Evolutionary conservation across 495 filamentous ascomycete species (phyloP).

Genomic region (Terfezia claveryi): DNA sequence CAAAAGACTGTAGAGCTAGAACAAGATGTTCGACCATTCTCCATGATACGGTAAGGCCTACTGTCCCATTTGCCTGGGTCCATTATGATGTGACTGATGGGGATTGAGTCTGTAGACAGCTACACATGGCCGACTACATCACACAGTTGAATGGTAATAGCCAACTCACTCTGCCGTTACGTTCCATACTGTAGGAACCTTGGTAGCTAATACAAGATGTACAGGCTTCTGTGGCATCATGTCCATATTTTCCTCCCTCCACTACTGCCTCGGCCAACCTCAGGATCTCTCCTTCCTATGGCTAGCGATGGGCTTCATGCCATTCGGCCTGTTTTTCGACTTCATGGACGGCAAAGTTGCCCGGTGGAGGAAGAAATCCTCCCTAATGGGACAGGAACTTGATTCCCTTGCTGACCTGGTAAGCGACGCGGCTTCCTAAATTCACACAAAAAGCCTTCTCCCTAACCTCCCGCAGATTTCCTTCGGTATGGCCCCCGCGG

Average conservation of each 20-base stretch:
- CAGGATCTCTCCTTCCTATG: conserved; percentile 43
- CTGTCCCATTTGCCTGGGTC: neutral
- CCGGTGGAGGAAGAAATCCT: conserved; percentile 84
- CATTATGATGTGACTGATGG: neutral
- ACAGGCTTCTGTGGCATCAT: conserved; percentile 64
- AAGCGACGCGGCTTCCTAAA: conserved; percentile 15
- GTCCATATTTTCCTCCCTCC: conserved; percentile 88
- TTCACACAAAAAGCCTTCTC: neutral
- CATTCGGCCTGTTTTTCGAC: conserved; percentile 90
- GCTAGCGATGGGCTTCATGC: conserved; percentile 67
- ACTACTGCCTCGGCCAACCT: conserved; percentile 67
- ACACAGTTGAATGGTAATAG: conserved; percentile 75
- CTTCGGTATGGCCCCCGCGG: conserved; percentile 79
- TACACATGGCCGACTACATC: conserved; percentile 87
- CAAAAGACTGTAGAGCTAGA: conserved; percentile 1
- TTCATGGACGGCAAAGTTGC: conserved; percentile 96
- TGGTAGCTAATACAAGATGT: neutral
- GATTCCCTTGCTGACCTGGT: conserved; percentile 96
- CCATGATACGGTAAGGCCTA: conserved; percentile 38
- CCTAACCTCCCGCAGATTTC: conserved; percentile 42
- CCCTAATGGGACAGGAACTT: conserved; percentile 91
- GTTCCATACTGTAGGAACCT: neutral
- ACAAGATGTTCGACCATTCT: conserved; percentile 27
- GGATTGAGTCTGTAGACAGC: conserved; percentile 31
- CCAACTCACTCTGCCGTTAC: neutral